A percentile compares a stretch with the other conserved stretches of the same genome.
phyloP scores from a whole-genome alignment of 768 basidiomycete genomes.

The Trametes cinnabarina region DNA sequence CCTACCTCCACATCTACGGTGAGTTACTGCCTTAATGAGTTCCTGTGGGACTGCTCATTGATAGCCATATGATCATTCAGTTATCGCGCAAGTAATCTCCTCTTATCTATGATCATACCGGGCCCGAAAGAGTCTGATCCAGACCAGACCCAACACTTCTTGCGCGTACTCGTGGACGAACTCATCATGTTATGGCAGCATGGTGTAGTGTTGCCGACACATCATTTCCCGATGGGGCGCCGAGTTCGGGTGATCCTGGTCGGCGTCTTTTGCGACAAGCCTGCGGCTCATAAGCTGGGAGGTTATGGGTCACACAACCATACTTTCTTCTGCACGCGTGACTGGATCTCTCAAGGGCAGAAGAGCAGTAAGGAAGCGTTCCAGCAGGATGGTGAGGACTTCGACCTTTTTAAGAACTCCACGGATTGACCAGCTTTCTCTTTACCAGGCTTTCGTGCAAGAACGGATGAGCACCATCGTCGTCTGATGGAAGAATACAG shows the following conservation, averaged over 20 bases:
- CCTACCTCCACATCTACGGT: conserved; percentile 29
- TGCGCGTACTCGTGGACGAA: conserved; percentile 3
- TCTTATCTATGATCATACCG: conserved; percentile 9
- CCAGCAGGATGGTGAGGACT: conserved; percentile 17
- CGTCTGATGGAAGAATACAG: conserved; percentile 9
- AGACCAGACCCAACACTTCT: neutral
- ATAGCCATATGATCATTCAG: conserved; percentile 21
- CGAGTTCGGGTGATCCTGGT: conserved; percentile 33
- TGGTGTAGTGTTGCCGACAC: neutral
- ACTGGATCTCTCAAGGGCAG: conserved; percentile 32
- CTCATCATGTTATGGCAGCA: conserved; percentile 5
- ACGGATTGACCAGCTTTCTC: no score
- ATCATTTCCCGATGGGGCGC: conserved; percentile 21
- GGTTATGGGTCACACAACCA: conserved; percentile 33
- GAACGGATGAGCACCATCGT: conserved; percentile 22
- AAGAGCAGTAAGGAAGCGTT: conserved; percentile 27
- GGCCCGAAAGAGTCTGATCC: conserved; percentile 14
- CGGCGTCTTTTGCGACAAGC: conserved; percentile 38
- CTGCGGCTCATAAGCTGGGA: conserved; percentile 36
- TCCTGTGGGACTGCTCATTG: no score
- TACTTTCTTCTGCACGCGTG: conserved; percentile 34
- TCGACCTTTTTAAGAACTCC: no score
- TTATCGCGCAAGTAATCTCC: neutral
- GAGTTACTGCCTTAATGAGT: no score
- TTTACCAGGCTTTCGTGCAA: conserved; percentile 13